These are phyloP conservation scores for Reticulascus tulasneorum DNA, from an alignment of 2,329 filamentous ascomycete species.

Conservation along the genomic window DNA sequence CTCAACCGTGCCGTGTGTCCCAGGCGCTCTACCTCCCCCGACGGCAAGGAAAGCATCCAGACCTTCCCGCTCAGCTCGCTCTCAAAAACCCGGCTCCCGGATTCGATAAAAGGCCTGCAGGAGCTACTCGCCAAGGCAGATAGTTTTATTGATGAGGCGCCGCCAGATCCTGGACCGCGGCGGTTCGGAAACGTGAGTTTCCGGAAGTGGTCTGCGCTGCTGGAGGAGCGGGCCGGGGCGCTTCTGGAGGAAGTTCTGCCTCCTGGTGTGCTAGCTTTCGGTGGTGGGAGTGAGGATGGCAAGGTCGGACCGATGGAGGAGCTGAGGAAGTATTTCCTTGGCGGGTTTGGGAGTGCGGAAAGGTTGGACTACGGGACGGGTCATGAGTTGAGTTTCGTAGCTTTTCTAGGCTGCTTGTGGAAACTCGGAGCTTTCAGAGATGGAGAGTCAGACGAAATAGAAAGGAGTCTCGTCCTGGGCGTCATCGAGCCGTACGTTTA, in stretches of 20 bases:
- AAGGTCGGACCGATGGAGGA: slow-evolving; percentile 22
- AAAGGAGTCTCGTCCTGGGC: slow-evolving; percentile 68
- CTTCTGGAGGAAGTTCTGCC: slow-evolving; percentile 40
- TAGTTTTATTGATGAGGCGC: slow-evolving; percentile 68
- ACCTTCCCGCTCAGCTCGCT: slow-evolving; percentile 42
- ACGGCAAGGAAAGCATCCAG: slow-evolving; percentile 36
- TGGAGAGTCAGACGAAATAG: slow-evolving; percentile 46
- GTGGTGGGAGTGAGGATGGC: too few species aligned
- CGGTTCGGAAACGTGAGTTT: slow-evolving; percentile 93
- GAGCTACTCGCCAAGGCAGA: slow-evolving; percentile 62
- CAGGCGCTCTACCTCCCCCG: slow-evolving; percentile 38
- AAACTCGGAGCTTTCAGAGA: slow-evolving; percentile 84
- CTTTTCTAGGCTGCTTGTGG: slow-evolving; percentile 87
- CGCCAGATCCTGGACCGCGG: slow-evolving; percentile 79
- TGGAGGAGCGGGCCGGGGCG: slow-evolving; percentile 56
- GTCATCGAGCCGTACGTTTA: slow-evolving; percentile 82
- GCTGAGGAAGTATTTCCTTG: slow-evolving; percentile 64
- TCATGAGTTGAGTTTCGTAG: slow-evolving; percentile 91
- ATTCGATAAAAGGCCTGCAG: slow-evolving; percentile 61
- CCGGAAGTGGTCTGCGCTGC: slow-evolving; percentile 71
- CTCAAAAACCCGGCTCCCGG: slow-evolving; percentile 33
- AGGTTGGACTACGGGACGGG: slow-evolving; percentile 93
- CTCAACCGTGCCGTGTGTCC: slow-evolving; percentile 86
- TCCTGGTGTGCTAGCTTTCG: slow-evolving; percentile 13
- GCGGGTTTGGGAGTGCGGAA: slow-evolving; percentile 82